Conservation (phyloP, 2,329 filamentous ascomycete species). For the Nemania sp. region DNA sequence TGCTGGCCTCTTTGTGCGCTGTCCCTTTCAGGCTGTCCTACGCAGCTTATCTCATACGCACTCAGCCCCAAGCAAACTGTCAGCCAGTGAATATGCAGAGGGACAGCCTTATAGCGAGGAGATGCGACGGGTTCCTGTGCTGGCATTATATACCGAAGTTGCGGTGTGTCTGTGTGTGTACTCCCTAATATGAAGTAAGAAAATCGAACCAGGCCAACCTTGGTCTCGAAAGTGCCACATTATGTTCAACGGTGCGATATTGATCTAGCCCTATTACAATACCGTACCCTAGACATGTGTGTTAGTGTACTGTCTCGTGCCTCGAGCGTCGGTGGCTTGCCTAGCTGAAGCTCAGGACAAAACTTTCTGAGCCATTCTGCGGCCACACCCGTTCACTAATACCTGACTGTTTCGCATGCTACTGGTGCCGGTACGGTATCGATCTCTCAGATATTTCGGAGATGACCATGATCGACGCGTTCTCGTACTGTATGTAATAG, state of each 20-base stretch:
- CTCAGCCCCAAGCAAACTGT: constrained; percentile 18
- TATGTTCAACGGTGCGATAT: not conserved
- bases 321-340: constrained; percentile 21
- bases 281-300: not conserved
- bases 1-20: not conserved
- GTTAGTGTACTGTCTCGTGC: constrained; percentile 7
- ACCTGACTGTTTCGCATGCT: not conserved
- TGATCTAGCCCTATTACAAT: not conserved
- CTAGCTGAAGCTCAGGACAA: constrained; percentile 19
- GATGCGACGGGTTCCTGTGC: not conserved
- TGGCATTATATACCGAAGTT: constrained; percentile 15
- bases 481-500: constrained; percentile 2
- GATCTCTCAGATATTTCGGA: not conserved
- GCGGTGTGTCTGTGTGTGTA: constrained; percentile 17
- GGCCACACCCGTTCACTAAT: constrained; percentile 23
- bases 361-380: constrained; percentile 14
- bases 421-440: too few relatives aligned
- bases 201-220: not conserved
- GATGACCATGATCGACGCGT: not conserved
- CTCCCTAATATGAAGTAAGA: not conserved
- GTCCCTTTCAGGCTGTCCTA: constrained; percentile 1
- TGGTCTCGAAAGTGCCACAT: constrained; percentile 3
- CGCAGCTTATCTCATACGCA: constrained; percentile 13
- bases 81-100: not conserved
- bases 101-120: constrained; percentile 18